Evolutionary conservation across 805 yeast species (phyloP).

Genomic region (Torulaspora gathmanii): DNA sequence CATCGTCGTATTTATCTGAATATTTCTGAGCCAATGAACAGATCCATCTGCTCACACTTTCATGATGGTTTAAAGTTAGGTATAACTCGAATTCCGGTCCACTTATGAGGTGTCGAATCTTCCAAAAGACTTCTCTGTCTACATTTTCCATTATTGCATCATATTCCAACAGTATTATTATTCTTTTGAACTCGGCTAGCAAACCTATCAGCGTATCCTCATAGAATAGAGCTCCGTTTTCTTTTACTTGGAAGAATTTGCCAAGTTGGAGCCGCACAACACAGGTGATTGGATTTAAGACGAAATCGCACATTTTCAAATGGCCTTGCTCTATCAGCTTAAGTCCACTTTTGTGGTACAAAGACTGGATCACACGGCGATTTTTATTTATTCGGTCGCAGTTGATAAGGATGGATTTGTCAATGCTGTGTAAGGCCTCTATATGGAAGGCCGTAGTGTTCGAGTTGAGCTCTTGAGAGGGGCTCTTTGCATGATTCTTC

Average conservation of each 20-base stretch:
- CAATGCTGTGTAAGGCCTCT: background rate
- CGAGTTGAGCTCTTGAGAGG: background rate
- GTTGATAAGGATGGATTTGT: conserved; percentile 12
- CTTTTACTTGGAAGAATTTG: conserved; percentile 21
- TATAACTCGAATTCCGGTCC: conserved; percentile 8
- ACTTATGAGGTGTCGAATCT: conserved; percentile 16
- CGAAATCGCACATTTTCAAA: conserved; percentile 17
- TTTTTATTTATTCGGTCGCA: conserved; percentile 13
- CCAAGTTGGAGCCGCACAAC: conserved; percentile 15
- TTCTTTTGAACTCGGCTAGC: conserved; percentile 14
- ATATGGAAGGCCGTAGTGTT: background rate
- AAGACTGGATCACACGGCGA: conserved; percentile 8
- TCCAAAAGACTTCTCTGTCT: conserved; percentile 28
- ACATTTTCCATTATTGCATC: conserved; percentile 5
- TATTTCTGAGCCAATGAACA: background rate
- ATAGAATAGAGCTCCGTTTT: conserved; percentile 13
- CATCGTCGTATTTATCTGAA: background rate
- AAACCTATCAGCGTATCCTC: conserved; percentile 10
- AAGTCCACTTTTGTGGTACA: conserved; percentile 6
- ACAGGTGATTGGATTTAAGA: conserved; percentile 21
- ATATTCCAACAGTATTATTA: conserved; percentile 21
- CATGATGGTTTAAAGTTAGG: conserved; percentile 2
- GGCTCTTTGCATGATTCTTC: background rate
- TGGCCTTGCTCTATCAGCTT: conserved; percentile 16
- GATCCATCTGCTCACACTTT: conserved; percentile 7